Conservation (phyloP, 257 asterid genomes). For the Capsicum rhomboideum region DNA sequence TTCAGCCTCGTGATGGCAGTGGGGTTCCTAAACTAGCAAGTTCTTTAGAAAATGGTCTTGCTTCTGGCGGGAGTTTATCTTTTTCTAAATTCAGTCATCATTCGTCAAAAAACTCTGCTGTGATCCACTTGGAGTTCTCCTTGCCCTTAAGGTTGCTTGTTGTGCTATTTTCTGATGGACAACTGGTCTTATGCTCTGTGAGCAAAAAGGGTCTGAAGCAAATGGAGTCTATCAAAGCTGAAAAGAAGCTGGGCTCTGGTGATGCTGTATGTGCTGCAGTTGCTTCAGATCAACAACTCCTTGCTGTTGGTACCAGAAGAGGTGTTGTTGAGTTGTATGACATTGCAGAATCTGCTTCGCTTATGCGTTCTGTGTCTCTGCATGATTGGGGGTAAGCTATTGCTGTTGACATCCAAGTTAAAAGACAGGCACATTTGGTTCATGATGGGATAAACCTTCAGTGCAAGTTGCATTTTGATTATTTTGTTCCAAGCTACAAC, state of each 20-base stretch:
- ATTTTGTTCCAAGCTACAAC: conserved; percentile 7
- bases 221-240: conserved; percentile 56
- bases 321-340: conserved; percentile 89
- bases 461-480: conserved; percentile 10
- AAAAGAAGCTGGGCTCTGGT: conserved; percentile 59
- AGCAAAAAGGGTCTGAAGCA: conserved; percentile 87
- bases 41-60: conserved; percentile 53
- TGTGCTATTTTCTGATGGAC: conserved; percentile 81
- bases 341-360: conserved; percentile 68
- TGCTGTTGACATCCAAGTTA: conserved; percentile 8
- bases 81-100: conserved; percentile 26
- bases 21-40: conserved; percentile 37
- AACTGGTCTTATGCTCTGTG: conserved; percentile 65
- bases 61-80: conserved; percentile 38
- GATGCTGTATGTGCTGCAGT: conserved; percentile 84
- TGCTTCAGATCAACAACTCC: conserved; percentile 93
- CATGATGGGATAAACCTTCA: conserved; percentile 4
- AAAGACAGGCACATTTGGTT: conserved; percentile 8
- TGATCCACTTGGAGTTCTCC: conserved; percentile 71
- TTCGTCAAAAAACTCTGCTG: conserved; percentile 37
- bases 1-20: conserved; percentile 28
- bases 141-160: conserved; percentile 47
- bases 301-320: conserved; percentile 87
- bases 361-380: conserved; percentile 77
- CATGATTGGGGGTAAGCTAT: conserved; percentile 95